Percentiles rank a stretch among this genome's conserved stretches.
phyloP scores from a whole-genome alignment of 257 asterid species.

The Fraxinus pennsylvanica region DNA sequence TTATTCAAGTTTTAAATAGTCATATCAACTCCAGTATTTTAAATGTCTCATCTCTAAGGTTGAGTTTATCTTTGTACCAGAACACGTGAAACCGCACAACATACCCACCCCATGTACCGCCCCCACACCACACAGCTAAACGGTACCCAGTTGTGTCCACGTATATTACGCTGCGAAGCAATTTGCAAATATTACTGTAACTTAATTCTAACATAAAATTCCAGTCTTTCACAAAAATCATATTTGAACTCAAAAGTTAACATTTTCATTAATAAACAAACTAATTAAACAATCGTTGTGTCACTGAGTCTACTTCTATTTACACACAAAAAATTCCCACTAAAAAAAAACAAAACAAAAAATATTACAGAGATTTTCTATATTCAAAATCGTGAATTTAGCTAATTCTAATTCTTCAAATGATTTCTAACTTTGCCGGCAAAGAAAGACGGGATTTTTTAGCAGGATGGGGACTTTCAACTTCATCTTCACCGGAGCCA shows the following conservation, averaged over 20 bases:
- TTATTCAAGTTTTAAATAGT: too few species aligned
- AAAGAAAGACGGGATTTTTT: conserved; percentile 44
- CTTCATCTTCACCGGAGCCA: conserved; percentile 44
- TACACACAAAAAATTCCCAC: conserved; percentile 10
- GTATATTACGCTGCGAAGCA: neutral
- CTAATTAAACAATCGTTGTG: conserved; percentile 9
- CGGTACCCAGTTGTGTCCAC: neutral
- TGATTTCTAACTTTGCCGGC: conserved; percentile 30
- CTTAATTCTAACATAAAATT: neutral
- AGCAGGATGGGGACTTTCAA: conserved; percentile 58
- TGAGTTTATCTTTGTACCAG: too few species aligned
- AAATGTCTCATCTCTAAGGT: too few species aligned
- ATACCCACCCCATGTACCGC: too few species aligned
- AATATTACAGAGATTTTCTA: neutral
- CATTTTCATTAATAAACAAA: neutral
- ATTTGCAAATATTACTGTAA: neutral
- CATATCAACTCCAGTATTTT: too few species aligned
- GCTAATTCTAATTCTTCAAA: conserved; percentile 7
- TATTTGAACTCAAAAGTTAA: neutral
- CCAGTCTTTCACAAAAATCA: neutral
- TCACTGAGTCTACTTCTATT: conserved; percentile 4
- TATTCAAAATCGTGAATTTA: conserved; percentile 4
- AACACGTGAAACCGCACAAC: too few species aligned
- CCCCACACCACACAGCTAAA: too few species aligned
- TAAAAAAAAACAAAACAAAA: neutral